Percentiles rank a stretch among this genome's conserved stretches.
These are phyloP conservation scores for Mycogone perniciosa DNA, from an alignment of 2,329 filamentous ascomycete genomes.

Conservation along the genomic window DNA sequence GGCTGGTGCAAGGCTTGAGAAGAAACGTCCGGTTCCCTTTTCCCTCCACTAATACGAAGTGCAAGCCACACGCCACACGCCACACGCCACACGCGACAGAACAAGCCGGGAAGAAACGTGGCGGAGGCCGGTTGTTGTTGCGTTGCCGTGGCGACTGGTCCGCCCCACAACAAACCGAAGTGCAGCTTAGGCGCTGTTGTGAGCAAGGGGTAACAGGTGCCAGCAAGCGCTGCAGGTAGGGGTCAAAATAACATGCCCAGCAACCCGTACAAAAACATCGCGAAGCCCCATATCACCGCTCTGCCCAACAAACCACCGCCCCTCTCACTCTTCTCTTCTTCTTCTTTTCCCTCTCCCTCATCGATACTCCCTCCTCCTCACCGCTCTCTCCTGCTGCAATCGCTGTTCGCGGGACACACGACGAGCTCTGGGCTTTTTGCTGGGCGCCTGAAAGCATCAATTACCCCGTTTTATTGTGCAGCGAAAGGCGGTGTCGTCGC, in stretches of 20 bases:
- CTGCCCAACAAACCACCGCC: not conserved
- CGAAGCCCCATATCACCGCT: constrained; percentile 15
- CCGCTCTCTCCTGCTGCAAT: not conserved
- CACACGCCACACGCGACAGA: constrained; percentile 6
- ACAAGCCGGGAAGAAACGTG: not conserved
- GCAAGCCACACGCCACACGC: constrained; percentile 6
- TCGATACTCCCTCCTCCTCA: constrained; percentile 5
- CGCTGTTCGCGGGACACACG: no score
- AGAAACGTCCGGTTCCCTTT: not conserved
- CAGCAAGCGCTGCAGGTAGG: not conserved
- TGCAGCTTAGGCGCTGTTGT: constrained; percentile 10
- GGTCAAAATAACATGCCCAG: constrained; percentile 21
- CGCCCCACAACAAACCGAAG: constrained; percentile 16
- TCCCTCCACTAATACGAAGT: not conserved
- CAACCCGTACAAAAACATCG: constrained; percentile 28
- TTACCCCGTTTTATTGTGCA: not conserved
- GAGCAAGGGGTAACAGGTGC: constrained; percentile 9
- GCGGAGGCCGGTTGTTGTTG: constrained; percentile 10
- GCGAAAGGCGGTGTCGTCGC: not conserved
- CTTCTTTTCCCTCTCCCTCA: constrained; percentile 1
- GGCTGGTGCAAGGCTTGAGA: not conserved
- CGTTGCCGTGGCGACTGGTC: constrained; percentile 19
- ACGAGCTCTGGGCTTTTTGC: no score
- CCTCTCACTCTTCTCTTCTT: not conserved
- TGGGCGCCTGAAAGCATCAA: no score